phyloP scores from a whole-genome alignment of 345 rosid species.

The Bruguiera sexangula region DNA sequence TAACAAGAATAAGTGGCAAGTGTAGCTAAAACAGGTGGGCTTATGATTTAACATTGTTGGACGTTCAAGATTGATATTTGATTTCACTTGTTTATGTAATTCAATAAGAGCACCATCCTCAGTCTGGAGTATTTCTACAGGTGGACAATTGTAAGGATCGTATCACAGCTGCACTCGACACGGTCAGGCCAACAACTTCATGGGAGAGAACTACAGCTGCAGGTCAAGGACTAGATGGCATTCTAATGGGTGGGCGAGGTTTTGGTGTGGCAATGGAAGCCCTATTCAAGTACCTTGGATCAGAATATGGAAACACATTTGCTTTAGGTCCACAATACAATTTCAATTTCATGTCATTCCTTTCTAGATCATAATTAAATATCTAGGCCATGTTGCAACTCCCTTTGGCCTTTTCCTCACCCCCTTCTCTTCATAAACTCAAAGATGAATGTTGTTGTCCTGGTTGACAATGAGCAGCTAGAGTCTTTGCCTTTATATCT shows the following conservation, averaged over 20 bases:
- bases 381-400: neutral
- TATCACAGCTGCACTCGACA: constrained; percentile 88
- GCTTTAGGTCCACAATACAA: constrained; percentile 65
- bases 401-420: neutral
- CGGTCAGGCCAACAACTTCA: constrained; percentile 87
- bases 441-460: constrained; percentile 11
- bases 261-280: constrained; percentile 98
- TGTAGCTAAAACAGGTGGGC: neutral
- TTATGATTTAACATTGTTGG: neutral
- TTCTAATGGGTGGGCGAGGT: constrained; percentile 95
- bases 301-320: constrained; percentile 93
- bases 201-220: constrained; percentile 92
- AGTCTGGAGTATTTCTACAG: constrained; percentile 33
- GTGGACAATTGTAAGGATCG: constrained; percentile 91
- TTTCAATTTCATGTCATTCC: constrained; percentile 23
- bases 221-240: constrained; percentile 75
- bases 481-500: constrained; percentile 90
- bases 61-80: neutral
- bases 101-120: constrained; percentile 10
- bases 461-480: constrained; percentile 59
- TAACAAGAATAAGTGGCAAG: neutral
- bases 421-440: neutral
- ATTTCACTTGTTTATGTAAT: neutral
- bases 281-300: constrained; percentile 84
- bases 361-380: neutral